Evolutionary conservation across 164 flowering plant species (phyloP).

Genomic region (Nelumbo lutea): DNA sequence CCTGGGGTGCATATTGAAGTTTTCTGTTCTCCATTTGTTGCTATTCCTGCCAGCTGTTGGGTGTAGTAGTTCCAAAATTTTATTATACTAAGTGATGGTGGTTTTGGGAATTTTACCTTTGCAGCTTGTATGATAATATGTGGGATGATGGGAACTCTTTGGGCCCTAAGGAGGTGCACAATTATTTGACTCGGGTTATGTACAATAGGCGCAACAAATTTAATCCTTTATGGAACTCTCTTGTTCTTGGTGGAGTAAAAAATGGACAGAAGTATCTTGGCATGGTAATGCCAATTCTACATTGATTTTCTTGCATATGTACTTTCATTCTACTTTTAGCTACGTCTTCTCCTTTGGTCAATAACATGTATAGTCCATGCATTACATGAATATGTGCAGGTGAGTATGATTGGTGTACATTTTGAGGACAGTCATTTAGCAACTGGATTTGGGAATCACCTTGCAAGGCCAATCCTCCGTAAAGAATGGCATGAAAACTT

Average conservation of each 20-base stretch:
- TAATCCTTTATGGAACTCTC: conserved; percentile 89
- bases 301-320: conserved; percentile 1
- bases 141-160: conserved; percentile 98
- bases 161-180: conserved; percentile 95
- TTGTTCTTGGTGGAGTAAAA: conserved; percentile 92
- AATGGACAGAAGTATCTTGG: conserved; percentile 96
- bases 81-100: not conserved
- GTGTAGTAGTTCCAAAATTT: not conserved
- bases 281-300: conserved; percentile 37
- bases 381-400: conserved; percentile 36
- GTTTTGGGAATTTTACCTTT: conserved; percentile 13
- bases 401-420: conserved; percentile 90
- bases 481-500: conserved; percentile 84
- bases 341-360: not conserved
- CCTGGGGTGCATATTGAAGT: not conserved
- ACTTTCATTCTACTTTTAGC: not conserved
- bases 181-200: conserved; percentile 53
- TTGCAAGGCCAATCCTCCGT: conserved; percentile 88
- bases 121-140: conserved; percentile 88
- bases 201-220: conserved; percentile 39
- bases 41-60: not conserved
- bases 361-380: not conserved
- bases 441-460: conserved; percentile 98
- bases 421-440: conserved; percentile 87
- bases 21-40: not conserved